Percentiles rank a stretch among this genome's conserved stretches.
These are phyloP conservation scores for Taphrina betulina DNA, from an alignment of 1,139 yeast species.

Conservation along the genomic window DNA sequence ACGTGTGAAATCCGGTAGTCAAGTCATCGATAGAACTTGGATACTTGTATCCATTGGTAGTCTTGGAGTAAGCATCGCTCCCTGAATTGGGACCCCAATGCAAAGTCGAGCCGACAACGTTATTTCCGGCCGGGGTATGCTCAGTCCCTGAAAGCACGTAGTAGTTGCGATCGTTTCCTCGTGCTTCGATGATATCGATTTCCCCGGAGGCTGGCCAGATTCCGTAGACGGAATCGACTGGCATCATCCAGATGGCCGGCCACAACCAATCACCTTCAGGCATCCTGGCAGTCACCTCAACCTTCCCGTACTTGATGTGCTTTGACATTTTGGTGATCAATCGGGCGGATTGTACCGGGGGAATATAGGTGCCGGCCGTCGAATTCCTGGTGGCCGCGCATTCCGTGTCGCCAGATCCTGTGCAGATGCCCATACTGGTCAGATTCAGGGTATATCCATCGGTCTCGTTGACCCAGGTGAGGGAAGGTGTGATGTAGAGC, in stretches of 20 bases:
- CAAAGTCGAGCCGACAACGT: slow-evolving; percentile 36
- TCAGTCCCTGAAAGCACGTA: slow-evolving; percentile 13
- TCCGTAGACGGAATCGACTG: slow-evolving; percentile 35
- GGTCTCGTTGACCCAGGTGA: slow-evolving; percentile 35
- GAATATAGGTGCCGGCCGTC: slow-evolving; percentile 34
- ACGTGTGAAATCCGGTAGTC: slow-evolving; percentile 36
- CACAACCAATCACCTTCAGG: slow-evolving; percentile 38
- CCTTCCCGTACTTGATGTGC: slow-evolving; percentile 35
- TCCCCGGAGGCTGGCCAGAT: slow-evolving; percentile 39
- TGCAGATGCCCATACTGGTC: slow-evolving; percentile 36
- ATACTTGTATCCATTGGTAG: slow-evolving; percentile 27
- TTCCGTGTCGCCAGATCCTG: slow-evolving; percentile 29
- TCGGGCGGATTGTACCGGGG: slow-evolving; percentile 38
- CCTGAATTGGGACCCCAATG: slow-evolving; percentile 38
- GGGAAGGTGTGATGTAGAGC: slow-evolving; percentile 37
- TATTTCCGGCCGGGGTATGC: slow-evolving; percentile 34
- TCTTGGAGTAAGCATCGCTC: slow-evolving; percentile 32
- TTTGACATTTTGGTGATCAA: slow-evolving; percentile 34
- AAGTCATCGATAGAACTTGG: slow-evolving; percentile 33
- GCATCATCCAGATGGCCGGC: slow-evolving; percentile 39
- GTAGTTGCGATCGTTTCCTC: slow-evolving; percentile 37
- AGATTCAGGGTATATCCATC: slow-evolving; percentile 37
- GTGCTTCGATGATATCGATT: slow-evolving; percentile 37
- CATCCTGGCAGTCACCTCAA: slow-evolving; percentile 37
- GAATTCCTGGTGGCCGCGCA: slow-evolving; percentile 35